Evolutionary conservation across 768 basidiomycete species (phyloP), one percentile per base, ranked within the genome.

Genomic region (Cubamyces lactineus): DNA sequence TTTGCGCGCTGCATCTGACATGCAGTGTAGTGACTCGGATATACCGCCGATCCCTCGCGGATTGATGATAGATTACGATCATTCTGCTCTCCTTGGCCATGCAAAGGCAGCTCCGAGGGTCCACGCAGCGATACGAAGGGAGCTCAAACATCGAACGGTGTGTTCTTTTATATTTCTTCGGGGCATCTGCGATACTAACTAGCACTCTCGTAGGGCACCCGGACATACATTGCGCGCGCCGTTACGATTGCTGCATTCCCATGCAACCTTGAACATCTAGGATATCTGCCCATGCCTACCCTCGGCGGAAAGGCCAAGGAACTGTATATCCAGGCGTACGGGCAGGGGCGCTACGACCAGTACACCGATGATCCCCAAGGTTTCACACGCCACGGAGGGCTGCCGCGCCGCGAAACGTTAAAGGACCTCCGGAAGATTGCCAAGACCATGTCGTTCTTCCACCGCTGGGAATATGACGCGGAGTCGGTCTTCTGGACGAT

Each of bases 401-500:
- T 24, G 1, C 51, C 42, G 13, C 34, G 34, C 9, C 34, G 34
- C 9, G 34, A 26, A 3, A 2, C 15, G 9, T 34, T 34, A 1
- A 34, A 34, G 9, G 9, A 34, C 34, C 34, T 34, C 34, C 34
- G 9, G 34, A 28, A 23, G 19, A 17, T 12, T 12, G n/a, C 5
- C 17, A 26, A 26, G 42, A 28, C 21, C 26, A 51, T 53, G 30
- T 46, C 15, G 28, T 61, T 50, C 17, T 3, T 13, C 11, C 64
- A 65, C 40, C 53, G 64, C 1, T 26, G 53, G 17, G 64, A 65
- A 6, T 48, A 65, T 42, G 64, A 65, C 23, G 59, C 48, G 1
- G 64, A 65, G 41, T 61, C 64, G 1, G 48, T 53, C 3, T 65
- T 43, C 54, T 65, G 64, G 64, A 46, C 55, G 8, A n/a, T 65